Conservation (phyloP, 2,329 filamentous ascomycete genomes). For the Iodosphaeria phyllophila region DNA sequence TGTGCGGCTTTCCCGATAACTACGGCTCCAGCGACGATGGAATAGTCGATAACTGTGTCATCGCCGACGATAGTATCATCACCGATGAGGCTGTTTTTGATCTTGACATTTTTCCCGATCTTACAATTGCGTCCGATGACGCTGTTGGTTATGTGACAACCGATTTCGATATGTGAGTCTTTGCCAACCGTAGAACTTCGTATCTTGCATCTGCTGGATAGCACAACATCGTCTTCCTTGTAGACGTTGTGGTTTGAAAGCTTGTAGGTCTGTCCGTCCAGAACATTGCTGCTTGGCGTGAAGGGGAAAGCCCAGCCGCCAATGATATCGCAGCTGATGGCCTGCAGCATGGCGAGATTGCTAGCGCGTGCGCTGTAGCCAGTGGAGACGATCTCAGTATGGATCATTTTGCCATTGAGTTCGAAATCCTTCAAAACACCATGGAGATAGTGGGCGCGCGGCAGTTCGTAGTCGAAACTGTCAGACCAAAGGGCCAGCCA, state of each 20-base stretch:
- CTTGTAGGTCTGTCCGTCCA: constrained; percentile 60
- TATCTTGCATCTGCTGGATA: constrained; percentile 55
- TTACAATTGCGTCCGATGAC: constrained; percentile 71
- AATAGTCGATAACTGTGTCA: constrained; percentile 46
- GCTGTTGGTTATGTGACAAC: constrained; percentile 51
- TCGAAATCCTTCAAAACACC: constrained; percentile 94
- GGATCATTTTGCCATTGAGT: constrained; percentile 90
- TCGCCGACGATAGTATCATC: constrained; percentile 66
- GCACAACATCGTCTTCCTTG: constrained; percentile 57
- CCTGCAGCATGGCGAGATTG: constrained; percentile 78
- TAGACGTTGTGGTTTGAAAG: constrained; percentile 52
- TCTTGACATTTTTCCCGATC: constrained; percentile 67
- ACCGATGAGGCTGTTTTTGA: constrained; percentile 80
- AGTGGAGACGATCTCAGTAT: constrained; percentile 67
- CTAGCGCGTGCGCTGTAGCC: constrained; percentile 75
- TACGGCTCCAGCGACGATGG: constrained; percentile 59
- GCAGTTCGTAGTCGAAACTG: constrained; percentile 90
- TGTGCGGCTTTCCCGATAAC: constrained; percentile 51
- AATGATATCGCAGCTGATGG: constrained; percentile 73
- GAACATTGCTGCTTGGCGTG: constrained; percentile 73
- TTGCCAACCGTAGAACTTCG: constrained; percentile 58
- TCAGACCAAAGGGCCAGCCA: constrained; percentile 91
- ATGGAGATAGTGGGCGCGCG: constrained; percentile 73
- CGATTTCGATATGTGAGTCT: constrained; percentile 56
- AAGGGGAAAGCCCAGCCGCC: constrained; percentile 77